Base-by-base conservation (phyloP, 1,139 yeast genomes). In the Saccharomycopsis hybrid region DNA sequence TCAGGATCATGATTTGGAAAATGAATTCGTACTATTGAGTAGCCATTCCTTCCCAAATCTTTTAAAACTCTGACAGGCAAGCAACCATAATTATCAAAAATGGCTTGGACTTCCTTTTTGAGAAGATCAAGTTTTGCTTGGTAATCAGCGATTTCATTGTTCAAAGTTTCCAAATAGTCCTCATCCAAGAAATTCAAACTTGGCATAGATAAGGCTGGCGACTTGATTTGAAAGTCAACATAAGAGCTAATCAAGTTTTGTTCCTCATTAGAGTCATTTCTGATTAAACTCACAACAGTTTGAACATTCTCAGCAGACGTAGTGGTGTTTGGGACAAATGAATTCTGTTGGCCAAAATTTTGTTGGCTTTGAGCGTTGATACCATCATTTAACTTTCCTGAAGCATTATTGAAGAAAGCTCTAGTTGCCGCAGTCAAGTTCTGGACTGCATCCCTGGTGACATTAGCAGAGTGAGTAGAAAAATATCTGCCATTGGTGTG, bases 1-100 rank as follows among this genome's bases (percentile, higher is more conserved):
- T 55, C 59, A 13, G 63, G 62, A 57, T 75, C 80, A 57, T 79
- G 75, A 59, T 75, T 75, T 39, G 80, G 76, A 58, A 76, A 76
- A 58, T 70, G 71, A 44, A 76, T 72, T 54, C 78, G 62, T 29
- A 69, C 64, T 13, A 44, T 28, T 8, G 29, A 27, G 52, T 64
- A 62, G 49, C 62, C 61, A 24, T 35, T 36, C 7, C 35, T 32
- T 8, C 35, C 35, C 35, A 32, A 11, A 36, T 13, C 13, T 9
- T 24, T 11, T 5, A 44, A 32, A 13, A 58, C 53, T 63, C 67
- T 53, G 66, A 65, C 62, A 18, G 76, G 76, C 37, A 50, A 48
- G 13, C 65, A 72, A 64, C 59, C 81, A 70, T 62, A 74, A 59
- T 56, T 69, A 67, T 60, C 70, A 35, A 67, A 54, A 65, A 69